Base-by-base conservation (phyloP, 768 basidiomycete genomes). In the Tylopilus plumbeoviolaceoides region DNA sequence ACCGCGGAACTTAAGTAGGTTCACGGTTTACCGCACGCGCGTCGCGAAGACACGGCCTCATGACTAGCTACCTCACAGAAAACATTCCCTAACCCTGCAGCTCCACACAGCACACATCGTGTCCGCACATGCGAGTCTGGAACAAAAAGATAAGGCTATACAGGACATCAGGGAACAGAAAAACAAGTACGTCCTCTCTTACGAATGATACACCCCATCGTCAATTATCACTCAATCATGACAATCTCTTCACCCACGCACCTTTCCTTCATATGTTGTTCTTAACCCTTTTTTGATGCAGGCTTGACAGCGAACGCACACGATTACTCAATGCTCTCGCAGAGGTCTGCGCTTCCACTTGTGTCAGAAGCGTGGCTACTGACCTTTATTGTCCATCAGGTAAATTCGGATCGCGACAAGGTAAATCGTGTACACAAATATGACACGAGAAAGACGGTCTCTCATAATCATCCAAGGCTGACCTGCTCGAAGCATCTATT, bases 1-100 rank as follows among this genome's bases (percentile, higher is more conserved):
- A 89, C 87, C 1, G 90, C 90, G 9, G 90, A 92, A 66, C 78
- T 92, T 63, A 92, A 92, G 90, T 92, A 67, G 60, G 87, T 79
- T 49, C 36, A 42, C 45, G 15, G 36, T 12, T 42, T 23, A 23
- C 36, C 39, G 31, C 46, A 38, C 18, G 50, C 23, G 36, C 45
- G 48, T 33, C 23, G 44, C 27, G 10, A 25, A 36, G 43, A 15
- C 20, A 8, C 48, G 10, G 21, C 43, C 39, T 44, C 50, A 40
- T 51, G 55, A 50, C 50, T 23, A 18, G 51, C 48, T 42, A 38
- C 43, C 31, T 42, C 43, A 9, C 53, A 91, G 89, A 72, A 91
- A 91, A 71, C 90, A 91, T 65, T 89, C 89, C 5, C 66, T 92
- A 56, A 88, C 88, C 9, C 72, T 92, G 40, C 90, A 92, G 67